Conservation (phyloP, 1,284 basidiomycete genomes). For the Trametes polyzona region DNA sequence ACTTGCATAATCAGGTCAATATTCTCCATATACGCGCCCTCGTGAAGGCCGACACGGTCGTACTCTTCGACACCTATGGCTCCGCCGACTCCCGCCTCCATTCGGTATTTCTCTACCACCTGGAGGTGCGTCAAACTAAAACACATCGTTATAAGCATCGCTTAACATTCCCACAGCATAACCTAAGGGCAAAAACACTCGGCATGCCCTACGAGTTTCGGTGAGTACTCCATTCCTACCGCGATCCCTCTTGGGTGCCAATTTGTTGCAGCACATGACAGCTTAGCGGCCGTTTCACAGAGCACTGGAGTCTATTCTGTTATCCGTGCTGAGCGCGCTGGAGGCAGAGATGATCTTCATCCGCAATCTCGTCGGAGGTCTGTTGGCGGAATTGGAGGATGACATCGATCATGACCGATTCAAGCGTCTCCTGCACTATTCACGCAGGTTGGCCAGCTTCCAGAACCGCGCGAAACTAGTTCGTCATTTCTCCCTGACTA, state of each 20-base stretch:
- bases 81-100: slow-evolving; percentile 85
- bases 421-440: slow-evolving; percentile 88
- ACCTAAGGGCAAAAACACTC: slow-evolving; percentile 69
- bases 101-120: slow-evolving; percentile 85
- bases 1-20: slow-evolving; percentile 64
- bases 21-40: slow-evolving; percentile 94
- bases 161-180: slow-evolving; percentile 59
- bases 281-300: slow-evolving; percentile 42
- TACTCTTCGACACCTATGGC: slow-evolving; percentile 92
- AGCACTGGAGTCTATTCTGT: slow-evolving; percentile 87
- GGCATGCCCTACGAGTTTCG: slow-evolving; percentile 89
- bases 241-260: slow-evolving; percentile 2
- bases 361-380: slow-evolving; percentile 82
- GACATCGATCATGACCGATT: slow-evolving; percentile 94
- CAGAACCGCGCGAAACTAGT: slow-evolving; percentile 87
- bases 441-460: slow-evolving; percentile 82
- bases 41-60: slow-evolving; percentile 90
- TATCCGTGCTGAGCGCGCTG: slow-evolving; percentile 86
- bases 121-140: slow-evolving; percentile 58
- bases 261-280: slow-evolving; percentile 2
- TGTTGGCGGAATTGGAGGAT: slow-evolving; percentile 91
- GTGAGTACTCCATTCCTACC: slow-evolving; percentile 44
- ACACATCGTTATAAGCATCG: background rate
- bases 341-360: slow-evolving; percentile 95
- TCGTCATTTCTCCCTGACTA: background rate